These are phyloP conservation scores for Fusarium sp. DNA, from an alignment of 2,329 filamentous ascomycete species.

Conservation along the genomic window DNA sequence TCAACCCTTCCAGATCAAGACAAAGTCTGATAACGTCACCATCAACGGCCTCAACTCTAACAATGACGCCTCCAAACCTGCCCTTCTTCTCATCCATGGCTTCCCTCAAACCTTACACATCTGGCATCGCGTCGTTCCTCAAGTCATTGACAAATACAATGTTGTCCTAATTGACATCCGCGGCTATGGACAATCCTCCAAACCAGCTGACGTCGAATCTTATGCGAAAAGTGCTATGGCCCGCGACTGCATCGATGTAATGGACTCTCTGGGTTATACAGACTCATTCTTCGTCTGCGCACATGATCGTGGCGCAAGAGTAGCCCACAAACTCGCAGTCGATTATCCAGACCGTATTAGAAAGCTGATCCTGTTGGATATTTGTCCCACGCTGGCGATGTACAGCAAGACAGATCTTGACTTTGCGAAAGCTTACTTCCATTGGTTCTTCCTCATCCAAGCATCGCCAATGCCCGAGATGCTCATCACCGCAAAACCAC, in stretches of 20 bases:
- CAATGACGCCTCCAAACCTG: slow-evolving; percentile 49
- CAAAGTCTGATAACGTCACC: slow-evolving; percentile 52
- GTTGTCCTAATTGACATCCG: slow-evolving; percentile 62
- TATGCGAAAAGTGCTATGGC: slow-evolving; percentile 65
- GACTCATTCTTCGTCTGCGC: slow-evolving; percentile 61
- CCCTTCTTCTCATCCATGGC: slow-evolving; percentile 63
- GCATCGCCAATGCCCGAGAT: slow-evolving; percentile 62
- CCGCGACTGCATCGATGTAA: slow-evolving; percentile 58
- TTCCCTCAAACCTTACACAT: slow-evolving; percentile 65
- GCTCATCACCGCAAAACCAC: slow-evolving; percentile 55
- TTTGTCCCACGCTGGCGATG: slow-evolving; percentile 67
- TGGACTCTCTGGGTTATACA: slow-evolving; percentile 56
- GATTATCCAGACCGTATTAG: slow-evolving; percentile 56
- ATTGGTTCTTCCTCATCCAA: slow-evolving; percentile 71
- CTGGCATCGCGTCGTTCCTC: slow-evolving; percentile 61
- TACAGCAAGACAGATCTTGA: slow-evolving; percentile 57
- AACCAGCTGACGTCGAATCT: slow-evolving; percentile 50
- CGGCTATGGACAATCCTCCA: slow-evolving; percentile 64
- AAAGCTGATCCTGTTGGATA: slow-evolving; percentile 62
- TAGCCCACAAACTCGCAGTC: slow-evolving; percentile 66
- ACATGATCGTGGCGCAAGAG: slow-evolving; percentile 68
- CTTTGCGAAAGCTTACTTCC: slow-evolving; percentile 65
- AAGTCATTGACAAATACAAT: slow-evolving; percentile 55
- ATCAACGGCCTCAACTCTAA: slow-evolving; percentile 58
- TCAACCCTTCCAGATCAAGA: slow-evolving; percentile 54